Evolutionary conservation across 1,139 yeast species (phyloP), one percentile per base, ranked within the genome.

Genomic region (Geotrichum armillariae): DNA sequence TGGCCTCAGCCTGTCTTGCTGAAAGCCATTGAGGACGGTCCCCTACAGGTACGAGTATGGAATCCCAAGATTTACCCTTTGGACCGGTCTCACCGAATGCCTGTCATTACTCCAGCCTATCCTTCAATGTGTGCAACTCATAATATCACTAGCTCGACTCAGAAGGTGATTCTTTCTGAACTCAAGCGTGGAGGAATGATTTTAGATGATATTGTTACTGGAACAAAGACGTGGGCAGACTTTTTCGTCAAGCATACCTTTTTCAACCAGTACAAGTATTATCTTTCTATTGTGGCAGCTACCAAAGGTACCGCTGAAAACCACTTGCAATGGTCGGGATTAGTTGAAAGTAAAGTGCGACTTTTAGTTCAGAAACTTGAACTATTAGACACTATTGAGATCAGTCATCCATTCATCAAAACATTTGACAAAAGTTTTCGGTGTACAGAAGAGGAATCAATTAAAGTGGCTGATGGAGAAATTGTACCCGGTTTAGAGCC

Each of bases 61-160:
- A 93, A 93, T 64, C 99, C 99, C 5, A 79, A 85, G 57, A 70
- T 93, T 3, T 93, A 93, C 63, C 83, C 91, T 1, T 87, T 81
- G 58, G 99, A 93, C 65, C 78, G 95, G 53, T 82, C 81, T 31
- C 99, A 93, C 68, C 75, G 83, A 58, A 94, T 93, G 99, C 99
- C 99, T 0, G 96, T 93, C n/a, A 93, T 93, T 49, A 93, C 99
- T 0, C 99, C 99, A 0, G 98, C 99, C 0, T 93, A 93, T 64
- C 99, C 99, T 0, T 90, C 98, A 0, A 93, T 93, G 99, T 93
- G 99, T 69, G 97, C 99, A 0, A 93, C 99, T 0, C 99, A 93
- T 66, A 93, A 93, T 66, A 91, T 93, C 40, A 85, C 95, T 0
- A 78, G 78, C 17, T 89, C 97, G 0, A 91, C 98, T 0, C 94